phyloP scores from a whole-genome alignment of 176 grass and related monocot species.

The Oryza australiensis region DNA sequence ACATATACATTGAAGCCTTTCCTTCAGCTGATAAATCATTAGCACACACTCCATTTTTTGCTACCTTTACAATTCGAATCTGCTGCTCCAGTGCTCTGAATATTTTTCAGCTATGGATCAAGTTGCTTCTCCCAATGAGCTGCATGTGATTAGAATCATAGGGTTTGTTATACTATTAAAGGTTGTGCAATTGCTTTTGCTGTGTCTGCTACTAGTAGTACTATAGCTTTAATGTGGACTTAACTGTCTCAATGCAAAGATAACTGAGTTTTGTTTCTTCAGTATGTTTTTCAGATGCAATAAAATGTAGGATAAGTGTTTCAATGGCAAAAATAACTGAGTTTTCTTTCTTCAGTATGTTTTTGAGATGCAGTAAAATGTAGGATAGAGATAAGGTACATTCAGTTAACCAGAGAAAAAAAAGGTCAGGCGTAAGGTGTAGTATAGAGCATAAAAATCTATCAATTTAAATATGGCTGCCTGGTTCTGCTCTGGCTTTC shows the following conservation, averaged over 20 bases:
- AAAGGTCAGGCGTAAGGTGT: no score
- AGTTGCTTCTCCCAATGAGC: conserved; percentile 39
- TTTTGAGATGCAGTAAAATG: not conserved
- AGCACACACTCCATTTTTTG: conserved; percentile 38
- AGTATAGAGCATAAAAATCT: no score
- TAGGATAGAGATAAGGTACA: no score
- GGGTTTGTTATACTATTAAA: conserved; percentile 43
- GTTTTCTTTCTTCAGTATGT: not conserved
- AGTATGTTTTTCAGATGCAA: not conserved
- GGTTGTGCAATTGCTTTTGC: conserved; percentile 28
- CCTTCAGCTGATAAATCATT: conserved; percentile 20
- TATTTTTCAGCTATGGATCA: conserved; percentile 8
- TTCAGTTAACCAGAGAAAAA: no score
- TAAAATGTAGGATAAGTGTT: not conserved
- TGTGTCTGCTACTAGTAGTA: not conserved
- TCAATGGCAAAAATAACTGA: not conserved
- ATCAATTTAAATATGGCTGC: no score
- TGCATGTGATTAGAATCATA: conserved; percentile 53
- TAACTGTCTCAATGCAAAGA: not conserved
- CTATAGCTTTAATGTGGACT: not conserved
- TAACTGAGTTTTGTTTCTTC: not conserved
- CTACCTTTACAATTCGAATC: conserved; percentile 20
- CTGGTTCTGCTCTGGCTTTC: no score
- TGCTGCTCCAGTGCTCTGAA: not conserved
- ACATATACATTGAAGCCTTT: conserved; percentile 24